These are phyloP conservation scores for Nicotiana obtusifolia DNA, from an alignment of 257 asterid genomes.

Conservation along the genomic window DNA sequence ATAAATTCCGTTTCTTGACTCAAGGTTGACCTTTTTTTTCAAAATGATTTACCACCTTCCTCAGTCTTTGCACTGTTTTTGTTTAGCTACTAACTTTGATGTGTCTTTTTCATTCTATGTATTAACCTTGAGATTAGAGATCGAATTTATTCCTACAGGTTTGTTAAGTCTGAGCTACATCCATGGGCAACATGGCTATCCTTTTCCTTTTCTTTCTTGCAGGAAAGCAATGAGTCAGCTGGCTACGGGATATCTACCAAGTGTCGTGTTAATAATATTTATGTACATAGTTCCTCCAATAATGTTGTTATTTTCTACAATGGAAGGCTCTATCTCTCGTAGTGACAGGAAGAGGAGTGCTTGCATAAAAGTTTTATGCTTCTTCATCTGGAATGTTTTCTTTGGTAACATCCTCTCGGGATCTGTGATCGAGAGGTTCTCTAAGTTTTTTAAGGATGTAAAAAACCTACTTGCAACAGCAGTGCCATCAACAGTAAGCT, in stretches of 20 bases:
- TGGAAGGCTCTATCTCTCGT: slow-evolving; percentile 89
- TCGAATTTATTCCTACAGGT: not conserved
- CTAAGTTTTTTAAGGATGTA: slow-evolving; percentile 47
- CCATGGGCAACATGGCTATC: slow-evolving; percentile 6
- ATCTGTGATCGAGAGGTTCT: slow-evolving; percentile 61
- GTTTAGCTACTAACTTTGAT: not conserved
- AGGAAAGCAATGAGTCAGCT: slow-evolving; percentile 66
- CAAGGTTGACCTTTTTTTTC: not conserved
- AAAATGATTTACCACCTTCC: not conserved
- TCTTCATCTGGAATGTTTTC: slow-evolving; percentile 91
- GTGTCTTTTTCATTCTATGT: not conserved
- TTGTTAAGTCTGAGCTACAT: not conserved
- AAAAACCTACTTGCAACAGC: slow-evolving; percentile 76
- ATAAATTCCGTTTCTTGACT: not conserved
- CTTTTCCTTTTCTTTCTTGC: slow-evolving; percentile 16
- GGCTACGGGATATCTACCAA: slow-evolving; percentile 87
- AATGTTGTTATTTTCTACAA: slow-evolving; percentile 77
- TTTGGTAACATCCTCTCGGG: slow-evolving; percentile 84
- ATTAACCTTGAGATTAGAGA: not conserved
- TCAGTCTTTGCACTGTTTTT: not conserved
- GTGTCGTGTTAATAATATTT: slow-evolving; percentile 73
- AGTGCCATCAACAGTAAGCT: slow-evolving; percentile 69
- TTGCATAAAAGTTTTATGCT: slow-evolving; percentile 63
- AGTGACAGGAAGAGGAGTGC: slow-evolving; percentile 87
- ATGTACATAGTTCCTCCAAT: slow-evolving; percentile 78